Evolutionary conservation across 1,284 basidiomycete species (phyloP).

Genomic region (Malassezia sp.): DNA sequence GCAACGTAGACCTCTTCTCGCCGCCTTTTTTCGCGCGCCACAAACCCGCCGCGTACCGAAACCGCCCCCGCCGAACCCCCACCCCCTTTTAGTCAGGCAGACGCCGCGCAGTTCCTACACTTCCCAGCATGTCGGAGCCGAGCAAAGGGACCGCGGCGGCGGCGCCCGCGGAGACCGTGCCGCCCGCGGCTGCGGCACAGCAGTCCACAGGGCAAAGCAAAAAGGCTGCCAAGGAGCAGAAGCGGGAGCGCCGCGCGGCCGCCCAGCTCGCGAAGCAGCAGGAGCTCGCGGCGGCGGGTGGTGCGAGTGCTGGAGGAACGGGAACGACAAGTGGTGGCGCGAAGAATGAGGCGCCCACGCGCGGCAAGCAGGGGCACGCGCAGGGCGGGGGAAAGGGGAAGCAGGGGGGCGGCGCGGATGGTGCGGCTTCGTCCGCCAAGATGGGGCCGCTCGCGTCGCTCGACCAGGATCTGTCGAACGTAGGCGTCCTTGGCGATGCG

Average conservation of each 20-base stretch:
- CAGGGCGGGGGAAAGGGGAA: neutral
- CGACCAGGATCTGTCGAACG: constrained; percentile 13
- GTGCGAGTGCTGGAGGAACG: neutral
- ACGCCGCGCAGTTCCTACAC: too few relatives aligned
- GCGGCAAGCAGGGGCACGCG: neutral
- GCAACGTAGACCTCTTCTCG: too few relatives aligned
- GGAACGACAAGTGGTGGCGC: neutral
- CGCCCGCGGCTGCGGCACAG: neutral
- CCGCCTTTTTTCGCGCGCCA: too few relatives aligned
- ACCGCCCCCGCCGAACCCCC: too few relatives aligned
- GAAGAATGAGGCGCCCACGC: neutral
- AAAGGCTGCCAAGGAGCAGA: constrained; percentile 36
- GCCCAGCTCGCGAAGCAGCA: constrained; percentile 20
- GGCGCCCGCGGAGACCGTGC: neutral
- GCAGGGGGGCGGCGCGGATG: neutral
- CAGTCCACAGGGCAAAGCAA: constrained; percentile 8
- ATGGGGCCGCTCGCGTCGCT: constrained; percentile 3
- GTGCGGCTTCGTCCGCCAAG: constrained; percentile 6
- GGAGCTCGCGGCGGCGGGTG: constrained; percentile 1
- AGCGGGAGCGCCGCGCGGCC: constrained; percentile 32
- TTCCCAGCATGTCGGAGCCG: constrained; percentile 2
- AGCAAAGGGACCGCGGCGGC: neutral
- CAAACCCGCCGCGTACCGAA: too few relatives aligned
- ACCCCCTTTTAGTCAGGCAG: too few relatives aligned
- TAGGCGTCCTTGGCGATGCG: constrained; percentile 18